Evolutionary conservation across 805 yeast species (phyloP), one percentile per base, ranked within the genome.

Genomic region (Myxozyma monticola): DNA sequence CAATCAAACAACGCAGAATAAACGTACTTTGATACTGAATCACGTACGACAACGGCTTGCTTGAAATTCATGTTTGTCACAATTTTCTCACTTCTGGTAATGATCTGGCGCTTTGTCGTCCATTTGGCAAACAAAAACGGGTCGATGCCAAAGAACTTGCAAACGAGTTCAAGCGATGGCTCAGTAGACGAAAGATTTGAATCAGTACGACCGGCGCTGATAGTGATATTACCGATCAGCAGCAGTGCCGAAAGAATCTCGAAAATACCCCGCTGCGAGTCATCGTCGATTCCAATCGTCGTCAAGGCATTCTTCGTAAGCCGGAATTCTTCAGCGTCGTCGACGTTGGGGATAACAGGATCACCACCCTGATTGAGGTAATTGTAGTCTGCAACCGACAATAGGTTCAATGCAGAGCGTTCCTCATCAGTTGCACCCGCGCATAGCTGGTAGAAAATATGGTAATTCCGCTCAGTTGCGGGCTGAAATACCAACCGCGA

Each of bases 401-500:
- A 74, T 59, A 91, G 78, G 12, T 83, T 77, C 45, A 88, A 75
- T 42, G 76, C 70, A 26, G 74, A 64, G 54, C 82, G 84, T 45
- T 79, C 77, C 22, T 72, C 80, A 7, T 70, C 74, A 4, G 69
- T 39, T 2, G 75, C 73, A 49, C 98, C 99, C 18, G 81, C 79
- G 61, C 90, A 71, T 58, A 91, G 66, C 71, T 91, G 99, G 69
- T 91, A 91, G 66, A 91, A 91, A 39, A 91, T 88, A 66, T 91
- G 98, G 69, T 91, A 91, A 68, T 91, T 91, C 67, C 99, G 81
- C 71, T 91, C 99, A n/a, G 77, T 72, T 5, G 75, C 66, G 1
- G 96, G 97, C 71, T 91, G 99, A 69, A 88, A 90, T 2, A 91
- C 98, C 60, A 91, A 76, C 68, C 99, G 80, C 31, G 96, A 88